A percentile compares a stretch with the other conserved stretches of the same genome.
Evolutionary conservation across 768 basidiomycete genomes (phyloP).

Genomic region (Mycena haematopus): DNA sequence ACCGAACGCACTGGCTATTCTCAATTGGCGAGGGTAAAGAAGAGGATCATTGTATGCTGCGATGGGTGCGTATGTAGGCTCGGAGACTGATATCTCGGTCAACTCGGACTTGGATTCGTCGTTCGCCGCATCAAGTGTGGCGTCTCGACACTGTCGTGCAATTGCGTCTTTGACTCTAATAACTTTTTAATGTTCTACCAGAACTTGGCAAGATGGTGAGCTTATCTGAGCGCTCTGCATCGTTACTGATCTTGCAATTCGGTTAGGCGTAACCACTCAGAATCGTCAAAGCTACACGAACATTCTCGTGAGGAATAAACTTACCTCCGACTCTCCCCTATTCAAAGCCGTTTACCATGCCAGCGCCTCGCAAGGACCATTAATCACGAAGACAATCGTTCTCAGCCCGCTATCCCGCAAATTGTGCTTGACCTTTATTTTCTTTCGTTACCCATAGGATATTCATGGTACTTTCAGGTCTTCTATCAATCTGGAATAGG

Average conservation of each 20-base stretch:
- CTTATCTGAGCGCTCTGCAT: background rate
- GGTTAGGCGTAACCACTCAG: slow-evolving; percentile 39
- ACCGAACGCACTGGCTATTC: slow-evolving; percentile 1
- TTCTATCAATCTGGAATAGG: slow-evolving; percentile 71
- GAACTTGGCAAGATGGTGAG: slow-evolving; percentile 76
- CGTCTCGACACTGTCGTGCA: background rate
- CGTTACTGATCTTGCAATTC: background rate
- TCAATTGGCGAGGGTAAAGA: slow-evolving; percentile 43
- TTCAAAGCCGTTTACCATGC: background rate
- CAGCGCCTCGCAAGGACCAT: slow-evolving; percentile 64
- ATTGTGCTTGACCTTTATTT: slow-evolving; percentile 40
- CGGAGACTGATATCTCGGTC: too few relatives aligned
- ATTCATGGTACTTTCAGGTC: slow-evolving; percentile 28
- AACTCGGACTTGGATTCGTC: background rate
- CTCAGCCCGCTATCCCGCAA: slow-evolving; percentile 54
- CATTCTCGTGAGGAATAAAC: slow-evolving; percentile 51
- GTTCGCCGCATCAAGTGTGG: too few relatives aligned
- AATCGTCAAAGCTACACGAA: slow-evolving; percentile 61
- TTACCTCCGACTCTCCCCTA: background rate
- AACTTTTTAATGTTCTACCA: slow-evolving; percentile 33
- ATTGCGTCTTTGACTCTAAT: background rate
- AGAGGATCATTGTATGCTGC: slow-evolving; percentile 75
- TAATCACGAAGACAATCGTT: slow-evolving; percentile 54
- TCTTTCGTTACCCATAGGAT: too few relatives aligned
- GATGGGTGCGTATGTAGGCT: slow-evolving; percentile 60